Evolutionary conservation across 225 moss, liverwort and hornwort genomes (phyloP).

Genomic region (Bryum argenteum): DNA sequence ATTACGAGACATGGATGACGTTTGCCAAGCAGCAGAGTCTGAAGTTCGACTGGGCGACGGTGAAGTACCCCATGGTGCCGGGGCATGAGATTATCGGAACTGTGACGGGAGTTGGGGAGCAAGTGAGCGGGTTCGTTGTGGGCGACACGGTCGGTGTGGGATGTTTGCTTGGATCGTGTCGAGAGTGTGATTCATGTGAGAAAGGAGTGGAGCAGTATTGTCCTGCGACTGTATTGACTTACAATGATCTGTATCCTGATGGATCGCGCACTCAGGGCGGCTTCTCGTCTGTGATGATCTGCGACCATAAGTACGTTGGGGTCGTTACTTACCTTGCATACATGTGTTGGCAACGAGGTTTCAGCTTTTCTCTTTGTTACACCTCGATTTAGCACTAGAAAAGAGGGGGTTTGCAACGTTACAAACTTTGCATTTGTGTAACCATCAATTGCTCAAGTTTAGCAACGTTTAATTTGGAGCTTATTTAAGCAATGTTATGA

Average conservation of each 20-base stretch:
- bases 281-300: conserved; percentile 56
- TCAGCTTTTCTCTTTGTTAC: too few relatives aligned
- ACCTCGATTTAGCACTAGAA: too few relatives aligned
- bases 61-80: conserved; percentile 43
- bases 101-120: conserved; percentile 47
- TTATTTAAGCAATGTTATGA: too few relatives aligned
- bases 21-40: too few relatives aligned
- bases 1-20: too few relatives aligned
- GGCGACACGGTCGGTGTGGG: conserved; percentile 58
- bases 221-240: conserved; percentile 41
- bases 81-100: conserved; percentile 54
- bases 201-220: conserved; percentile 52
- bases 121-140: conserved; percentile 17
- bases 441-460: too few relatives aligned
- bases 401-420: too few relatives aligned
- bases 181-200: conserved; percentile 42
- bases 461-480: too few relatives aligned
- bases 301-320: conserved; percentile 28
- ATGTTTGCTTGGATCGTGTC: conserved; percentile 44
- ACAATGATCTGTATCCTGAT: conserved; percentile 40
- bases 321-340: background rate
- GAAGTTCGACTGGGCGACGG: background rate
- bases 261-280: conserved; percentile 59
- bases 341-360: too few relatives aligned
- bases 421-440: too few relatives aligned